These are phyloP conservation scores for Termitomyces sp. DNA, from an alignment of 768 basidiomycete species.

Conservation along the genomic window DNA sequence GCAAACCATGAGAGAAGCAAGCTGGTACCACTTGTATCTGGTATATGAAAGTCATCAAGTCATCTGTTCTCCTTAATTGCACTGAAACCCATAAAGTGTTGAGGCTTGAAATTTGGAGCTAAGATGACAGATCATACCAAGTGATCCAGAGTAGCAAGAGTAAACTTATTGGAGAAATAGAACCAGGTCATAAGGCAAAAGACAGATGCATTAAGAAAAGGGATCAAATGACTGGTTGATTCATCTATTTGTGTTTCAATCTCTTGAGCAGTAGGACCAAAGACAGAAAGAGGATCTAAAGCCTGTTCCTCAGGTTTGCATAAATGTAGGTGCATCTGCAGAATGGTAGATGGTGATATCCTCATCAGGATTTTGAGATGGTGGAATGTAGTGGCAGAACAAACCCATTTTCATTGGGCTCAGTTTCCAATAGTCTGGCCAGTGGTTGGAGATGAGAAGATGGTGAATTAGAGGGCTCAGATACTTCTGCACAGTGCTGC, in stretches of 20 bases:
- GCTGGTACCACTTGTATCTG: not conserved
- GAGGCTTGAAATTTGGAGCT: not conserved
- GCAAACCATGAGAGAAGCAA: not conserved
- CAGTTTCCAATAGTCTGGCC: not conserved
- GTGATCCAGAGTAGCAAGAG: too few species aligned
- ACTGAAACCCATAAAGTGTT: slow-evolving; percentile 1
- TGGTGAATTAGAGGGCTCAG: too few species aligned
- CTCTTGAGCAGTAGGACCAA: not conserved
- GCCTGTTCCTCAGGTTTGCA: not conserved
- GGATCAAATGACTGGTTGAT: not conserved
- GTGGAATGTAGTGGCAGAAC: not conserved
- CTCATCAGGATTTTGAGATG: not conserved
- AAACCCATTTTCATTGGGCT: not conserved
- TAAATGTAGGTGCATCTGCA: not conserved
- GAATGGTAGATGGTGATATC: not conserved
- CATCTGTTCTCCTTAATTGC: not conserved
- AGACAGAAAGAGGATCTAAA: not conserved
- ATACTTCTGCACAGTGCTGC: not conserved
- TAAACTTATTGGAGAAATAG: too few species aligned
- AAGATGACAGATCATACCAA: not conserved
- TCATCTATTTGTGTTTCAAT: not conserved
- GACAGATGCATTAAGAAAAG: slow-evolving; percentile 3
- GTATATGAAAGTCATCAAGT: not conserved
- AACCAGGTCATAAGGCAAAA: too few species aligned
- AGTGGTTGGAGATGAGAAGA: too few species aligned